Evolutionary conservation across 768 basidiomycete genomes (phyloP).

Genomic region (Lactarius vividus): DNA sequence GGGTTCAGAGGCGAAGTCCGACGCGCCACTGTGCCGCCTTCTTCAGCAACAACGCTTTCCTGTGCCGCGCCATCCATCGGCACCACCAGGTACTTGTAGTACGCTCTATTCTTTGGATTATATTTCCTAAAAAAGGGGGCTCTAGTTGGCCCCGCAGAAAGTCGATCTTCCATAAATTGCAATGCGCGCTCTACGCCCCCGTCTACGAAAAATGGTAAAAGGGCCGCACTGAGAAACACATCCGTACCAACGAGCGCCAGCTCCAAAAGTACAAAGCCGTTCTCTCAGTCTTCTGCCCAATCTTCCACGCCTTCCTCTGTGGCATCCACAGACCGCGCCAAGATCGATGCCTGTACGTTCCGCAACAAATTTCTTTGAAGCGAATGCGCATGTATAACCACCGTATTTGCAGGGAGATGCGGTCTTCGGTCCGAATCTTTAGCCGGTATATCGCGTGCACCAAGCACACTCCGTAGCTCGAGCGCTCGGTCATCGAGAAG

Average conservation of each 20-base stretch:
- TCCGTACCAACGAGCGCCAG: not conserved
- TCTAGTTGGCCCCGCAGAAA: not conserved
- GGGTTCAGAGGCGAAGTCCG: slow-evolving; percentile 37
- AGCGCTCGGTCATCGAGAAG: not conserved
- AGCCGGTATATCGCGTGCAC: not conserved
- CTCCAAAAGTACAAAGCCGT: not conserved
- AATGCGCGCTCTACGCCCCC: not conserved
- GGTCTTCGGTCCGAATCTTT: not conserved
- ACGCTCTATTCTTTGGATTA: not conserved
- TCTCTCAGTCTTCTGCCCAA: not conserved
- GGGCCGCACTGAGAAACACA: not conserved
- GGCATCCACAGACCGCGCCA: not conserved
- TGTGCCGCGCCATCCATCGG: slow-evolving; percentile 32
- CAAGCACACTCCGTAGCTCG: not conserved
- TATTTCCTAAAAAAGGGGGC: not conserved
- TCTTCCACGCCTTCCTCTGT: not conserved
- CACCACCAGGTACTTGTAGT: slow-evolving; percentile 34
- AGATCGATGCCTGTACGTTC: slow-evolving; percentile 1
- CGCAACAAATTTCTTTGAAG: no score
- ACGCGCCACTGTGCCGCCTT: slow-evolving; percentile 41
- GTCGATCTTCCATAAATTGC: slow-evolving; percentile 21
- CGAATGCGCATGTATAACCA: not conserved
- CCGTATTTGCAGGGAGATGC: slow-evolving; percentile 3
- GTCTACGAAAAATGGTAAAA: not conserved
- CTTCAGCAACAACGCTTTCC: slow-evolving; percentile 37